Base-by-base conservation (phyloP, 1,139 yeast species). In the Yamadazyma friedrichii region DNA sequence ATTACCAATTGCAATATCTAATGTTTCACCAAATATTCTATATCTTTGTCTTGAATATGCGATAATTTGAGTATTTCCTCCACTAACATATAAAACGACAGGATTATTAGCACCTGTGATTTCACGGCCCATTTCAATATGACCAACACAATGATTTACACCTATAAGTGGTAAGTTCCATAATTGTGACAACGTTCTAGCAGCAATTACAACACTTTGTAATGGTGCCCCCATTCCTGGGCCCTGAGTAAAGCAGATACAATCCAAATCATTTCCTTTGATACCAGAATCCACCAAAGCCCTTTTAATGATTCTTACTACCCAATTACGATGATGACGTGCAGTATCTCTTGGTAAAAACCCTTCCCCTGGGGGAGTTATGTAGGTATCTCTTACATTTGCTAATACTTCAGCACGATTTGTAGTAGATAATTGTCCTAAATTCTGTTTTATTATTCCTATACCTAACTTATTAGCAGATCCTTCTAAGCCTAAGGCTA, bases 221-320 rank as follows among this genome's bases (percentile, higher is more conserved):
- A 93, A 67, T 0, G 98, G 99, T 1, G 98, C 98, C 3, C 98
- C 99, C 98, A 93, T 94, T 1, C 99, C 99, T 0, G 98, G 98
- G 4, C 98, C 99, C 62, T 87, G 95, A 1, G 98, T 93, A 61
- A 91, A 93, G 61, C 97, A 89, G 41, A 93, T 86, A 53, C 95
- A 89, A 61, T 91, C 96, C 22, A 93, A 64, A 39, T 88, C 94
- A 2, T 58, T 39, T 0, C 76, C 74, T 43, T 35, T 67, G n/a
- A 88, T 59, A 0, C 65, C 61, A 2, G 96, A 84, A 33, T 84
- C 93, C 3, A 59, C 59, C 40, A 93, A 58, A 0, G 98, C 87
- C 31, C 56, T 58, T 52, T 80, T 82, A 38, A 88, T 80, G 30
- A 91, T 66, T 42, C 98, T 65, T 1, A 87, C 91, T n/a, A 82